Evolutionary conservation across 2,329 filamentous ascomycete species (phyloP), one percentile per base, ranked within the genome.

Genomic region (Nothopassalora personata): DNA sequence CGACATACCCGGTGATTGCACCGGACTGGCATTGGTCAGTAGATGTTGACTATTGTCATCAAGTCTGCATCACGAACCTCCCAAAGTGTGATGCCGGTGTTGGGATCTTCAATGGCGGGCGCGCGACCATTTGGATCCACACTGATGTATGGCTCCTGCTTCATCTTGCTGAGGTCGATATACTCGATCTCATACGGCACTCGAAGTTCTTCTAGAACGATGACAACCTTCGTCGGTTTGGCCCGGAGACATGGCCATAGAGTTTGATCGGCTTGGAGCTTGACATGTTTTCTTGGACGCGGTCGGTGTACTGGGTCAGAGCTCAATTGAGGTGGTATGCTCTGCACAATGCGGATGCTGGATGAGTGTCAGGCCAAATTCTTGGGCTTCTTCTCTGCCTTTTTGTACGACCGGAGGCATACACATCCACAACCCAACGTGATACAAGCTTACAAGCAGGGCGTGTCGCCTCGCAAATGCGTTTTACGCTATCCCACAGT

Each of bases 71-170:
- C 9, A 18, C 28, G 15, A 30, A 61, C 59, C 58, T 76, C 74
- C 66, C 71, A 76, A 5, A 77, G 61, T 8, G 70, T 75, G 50
- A 76, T 63, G 45, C 70, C 71, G 1, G 74, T 77, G 67, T 79
- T 79, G 0, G 76, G 77, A 63, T 80, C 78, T 27, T 76, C 59
- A 57, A 80, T 75, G 2, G 73, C 73, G 13, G 77, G 76, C 18
- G 75, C 67, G 10, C 75, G 69, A 45, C 75, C 75, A 55, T 78
- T 78, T 54, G 75, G 74, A 63, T 78, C 77, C 63, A 76, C 54
- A 48, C 65, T 67, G 36, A 73, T 65, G 69, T 72, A 81, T 1
- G 70, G 66, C 53, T 68, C 64, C 54, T 65, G 62, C 61, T 80
- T 80, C 30, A 80, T 56, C 5, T 76, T 73, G 15, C 74, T 70